These are phyloP conservation scores for Aspergillus sergii DNA, from an alignment of 2,329 filamentous ascomycete genomes.

Conservation along the genomic window DNA sequence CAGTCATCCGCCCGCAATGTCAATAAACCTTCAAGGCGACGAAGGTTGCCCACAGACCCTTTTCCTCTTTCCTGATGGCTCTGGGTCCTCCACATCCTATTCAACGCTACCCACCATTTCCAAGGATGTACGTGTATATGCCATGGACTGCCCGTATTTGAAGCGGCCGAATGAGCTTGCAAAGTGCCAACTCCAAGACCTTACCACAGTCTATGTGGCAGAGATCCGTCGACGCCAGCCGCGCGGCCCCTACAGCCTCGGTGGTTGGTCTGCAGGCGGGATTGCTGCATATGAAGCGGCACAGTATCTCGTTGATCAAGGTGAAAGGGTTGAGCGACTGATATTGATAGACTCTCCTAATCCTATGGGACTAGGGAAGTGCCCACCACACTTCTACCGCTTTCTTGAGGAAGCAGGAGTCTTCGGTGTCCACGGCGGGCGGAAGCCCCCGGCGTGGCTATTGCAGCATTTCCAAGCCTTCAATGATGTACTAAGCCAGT, in stretches of 20 bases:
- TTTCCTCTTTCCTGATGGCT: constrained; percentile 1
- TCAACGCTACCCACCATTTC: not conserved
- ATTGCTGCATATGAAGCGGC: constrained; percentile 70
- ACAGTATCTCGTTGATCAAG: constrained; percentile 59
- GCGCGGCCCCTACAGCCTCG: not conserved
- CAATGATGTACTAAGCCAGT: not conserved
- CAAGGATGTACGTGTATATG: not conserved
- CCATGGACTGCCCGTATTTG: not conserved
- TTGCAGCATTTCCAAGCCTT: constrained; percentile 49
- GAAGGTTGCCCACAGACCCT: not conserved
- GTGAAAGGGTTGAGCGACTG: constrained; percentile 61
- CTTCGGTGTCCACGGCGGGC: constrained; percentile 44
- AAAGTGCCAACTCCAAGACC: not conserved
- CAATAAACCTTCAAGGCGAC: not conserved
- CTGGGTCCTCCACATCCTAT: constrained; percentile 1
- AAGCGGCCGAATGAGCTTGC: not conserved
- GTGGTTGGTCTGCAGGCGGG: constrained; percentile 70
- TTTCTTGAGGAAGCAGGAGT: constrained; percentile 51
- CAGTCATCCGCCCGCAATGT: not conserved
- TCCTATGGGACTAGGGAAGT: constrained; percentile 67
- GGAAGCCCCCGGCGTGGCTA: constrained; percentile 50
- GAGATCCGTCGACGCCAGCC: not conserved
- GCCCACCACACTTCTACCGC: constrained; percentile 57
- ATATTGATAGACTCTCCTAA: constrained; percentile 68
- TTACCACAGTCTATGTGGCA: not conserved